These are phyloP conservation scores for Aethionema arabicum DNA, from an alignment of 345 rosid genomes.

Conservation along the genomic window DNA sequence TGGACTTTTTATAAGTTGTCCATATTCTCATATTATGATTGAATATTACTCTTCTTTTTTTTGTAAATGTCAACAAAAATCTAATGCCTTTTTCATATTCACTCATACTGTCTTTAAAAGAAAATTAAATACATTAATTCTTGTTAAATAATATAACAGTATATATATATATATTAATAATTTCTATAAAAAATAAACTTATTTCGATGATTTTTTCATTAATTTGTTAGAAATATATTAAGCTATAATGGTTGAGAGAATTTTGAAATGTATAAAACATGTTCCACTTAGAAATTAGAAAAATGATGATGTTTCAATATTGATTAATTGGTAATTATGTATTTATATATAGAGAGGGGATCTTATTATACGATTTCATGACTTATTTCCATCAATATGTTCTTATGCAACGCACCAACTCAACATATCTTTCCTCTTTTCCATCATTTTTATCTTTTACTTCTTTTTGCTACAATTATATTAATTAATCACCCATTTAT, in stretches of 20 bases:
- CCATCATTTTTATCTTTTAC: conserved; percentile 54
- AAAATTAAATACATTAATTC: no score
- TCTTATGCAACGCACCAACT: conserved; percentile 61
- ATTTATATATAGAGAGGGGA: conserved; percentile 7
- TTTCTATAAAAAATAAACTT: no score
- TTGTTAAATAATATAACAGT: no score
- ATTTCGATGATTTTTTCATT: no score
- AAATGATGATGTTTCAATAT: conserved; percentile 36
- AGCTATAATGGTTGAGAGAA: neutral
- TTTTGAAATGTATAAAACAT: conserved; percentile 3
- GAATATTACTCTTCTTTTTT: conserved; percentile 23
- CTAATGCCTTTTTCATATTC: conserved; percentile 45
- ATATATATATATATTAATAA: no score
- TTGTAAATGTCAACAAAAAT: conserved; percentile 44
- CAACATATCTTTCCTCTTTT: conserved; percentile 47
- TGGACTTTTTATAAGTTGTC: conserved; percentile 36
- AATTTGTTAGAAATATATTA: no score
- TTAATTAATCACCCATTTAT: neutral
- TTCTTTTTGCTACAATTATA: conserved; percentile 21
- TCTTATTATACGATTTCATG: conserved; percentile 36
- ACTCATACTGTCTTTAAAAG: conserved; percentile 36
- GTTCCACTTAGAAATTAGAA: conserved; percentile 27
- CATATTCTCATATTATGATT: conserved; percentile 41
- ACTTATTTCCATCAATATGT: conserved; percentile 48
- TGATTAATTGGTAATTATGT: conserved; percentile 35